Base-by-base conservation (phyloP, 768 basidiomycete genomes). In the Panaeolus papilionaceus region DNA sequence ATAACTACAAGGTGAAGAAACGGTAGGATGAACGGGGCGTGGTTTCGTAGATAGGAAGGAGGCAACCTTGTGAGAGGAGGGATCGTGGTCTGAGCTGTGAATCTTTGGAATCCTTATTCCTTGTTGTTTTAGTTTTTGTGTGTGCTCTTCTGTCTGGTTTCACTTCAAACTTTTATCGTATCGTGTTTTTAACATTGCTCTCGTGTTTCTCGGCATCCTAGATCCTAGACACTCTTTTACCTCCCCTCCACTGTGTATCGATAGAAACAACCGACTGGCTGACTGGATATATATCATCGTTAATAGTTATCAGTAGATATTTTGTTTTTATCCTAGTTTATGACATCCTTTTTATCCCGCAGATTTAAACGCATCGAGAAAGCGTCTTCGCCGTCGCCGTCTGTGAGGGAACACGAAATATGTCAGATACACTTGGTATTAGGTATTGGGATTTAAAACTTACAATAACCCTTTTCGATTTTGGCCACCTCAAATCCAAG, bases 391-490 rank as follows among this genome's bases (percentile, higher is more conserved):
- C 68, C 68, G 20, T 69, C 68, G 38, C 62, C 68, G 39, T 69
- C 68, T 69, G 65, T n/a, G 14, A 38, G 16, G 38, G 3, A 2
- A 54, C 16, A 26, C 42, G 23, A 33, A 26, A 26, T 7, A n/a
- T 28, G 47, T 58, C 28, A 58, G 33, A 40, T 54, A 49, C 23
- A 4, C 11, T 9, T 20, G 38, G 18, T 16, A 63, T 40, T 26
- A 3, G 54, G 1, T 12, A 44, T 8, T 20, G 16, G 20, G 26
- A 33, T 28, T 20, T 8, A 33, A 18, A 26, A 88, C 92, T 78
- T 73, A 97, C 96, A 98, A 73, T 99, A 98, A 70, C 88, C 90
- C 77, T 93, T 90, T 77, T 98, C 96, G 45, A 97, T 87, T 62
- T 88, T 88, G 47, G 89, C 89, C 5, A 97, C 92, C 23, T 90